Conservation (phyloP, 768 basidiomycete genomes). For the Filobasidium floriforme region DNA sequence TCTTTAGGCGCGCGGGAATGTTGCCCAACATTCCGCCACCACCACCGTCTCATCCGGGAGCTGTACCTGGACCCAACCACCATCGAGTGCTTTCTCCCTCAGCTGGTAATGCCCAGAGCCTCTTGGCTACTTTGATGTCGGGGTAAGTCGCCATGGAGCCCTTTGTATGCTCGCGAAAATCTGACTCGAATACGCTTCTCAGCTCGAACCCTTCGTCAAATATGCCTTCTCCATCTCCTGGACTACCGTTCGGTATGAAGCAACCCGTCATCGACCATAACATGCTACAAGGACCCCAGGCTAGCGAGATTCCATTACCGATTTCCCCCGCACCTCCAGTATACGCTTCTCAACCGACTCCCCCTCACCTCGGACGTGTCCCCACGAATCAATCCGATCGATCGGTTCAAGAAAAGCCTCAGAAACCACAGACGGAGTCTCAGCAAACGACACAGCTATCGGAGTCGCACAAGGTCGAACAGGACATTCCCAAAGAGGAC, state of each 20-base stretch:
- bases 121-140: conserved; percentile 4
- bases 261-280: not conserved
- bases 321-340: not conserved
- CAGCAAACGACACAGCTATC: too few relatives aligned
- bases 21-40: conserved; percentile 2
- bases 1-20: not conserved
- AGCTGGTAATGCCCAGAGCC: conserved; percentile 2
- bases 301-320: not conserved
- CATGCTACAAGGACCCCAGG: not conserved
- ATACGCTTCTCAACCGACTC: too few relatives aligned
- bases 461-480: not conserved
- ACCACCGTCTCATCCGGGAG: not conserved
- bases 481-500: not conserved
- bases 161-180: not conserved
- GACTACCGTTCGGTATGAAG: not conserved
- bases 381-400: too few relatives aligned
- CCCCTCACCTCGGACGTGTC: too few relatives aligned
- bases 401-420: too few relatives aligned
- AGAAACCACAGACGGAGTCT: too few relatives aligned
- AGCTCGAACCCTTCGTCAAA: not conserved
- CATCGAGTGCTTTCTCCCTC: not conserved
- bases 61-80: not conserved
- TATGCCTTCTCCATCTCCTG: not conserved
- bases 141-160: not conserved
- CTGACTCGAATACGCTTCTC: not conserved